Base-by-base conservation (phyloP, 1,284 basidiomycete genomes). In the Fomitopsis schrenkii region DNA sequence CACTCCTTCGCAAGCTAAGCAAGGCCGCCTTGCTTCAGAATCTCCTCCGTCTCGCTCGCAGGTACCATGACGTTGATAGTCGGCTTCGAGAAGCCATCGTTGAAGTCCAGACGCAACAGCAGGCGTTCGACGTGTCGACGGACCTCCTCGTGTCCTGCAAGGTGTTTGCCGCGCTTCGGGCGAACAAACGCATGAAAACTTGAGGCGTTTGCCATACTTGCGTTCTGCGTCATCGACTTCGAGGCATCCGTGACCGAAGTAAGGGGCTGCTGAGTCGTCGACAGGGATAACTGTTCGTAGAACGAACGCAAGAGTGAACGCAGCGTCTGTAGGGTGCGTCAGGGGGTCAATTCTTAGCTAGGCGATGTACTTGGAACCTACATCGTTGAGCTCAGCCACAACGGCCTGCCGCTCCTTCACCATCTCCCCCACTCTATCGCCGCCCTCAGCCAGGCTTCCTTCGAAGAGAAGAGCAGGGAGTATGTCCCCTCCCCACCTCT, bases 401-500 rank as follows among this genome's bases (percentile, higher is more conserved):
- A 86, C 76, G 9, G 72, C 69, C 72, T 83, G 83, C 54, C 93
- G 81, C 67, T 93, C 88, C 64, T 81, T 79, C 0, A 95, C 90
- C 80, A 88, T 79, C 44, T 77, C 77, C 4, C 88, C 91, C 9
- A 93, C 84, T 59, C 80, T 79, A 59, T 83, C 81, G 17, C 77
- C 83, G 15, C 82, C 82, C 4, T 70, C 70, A 5, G 79, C 77
- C 54, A 90, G 71, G 68, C 88, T 91, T 28, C 90, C 91, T 68
- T 94, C 93, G 63, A 87, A 87, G 44, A 95, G 75, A 46, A 95
- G 77, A 0, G 89, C 91, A 10, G 94, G 94, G 1, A 96, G 77
- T 3, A 96, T 85, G 70, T 96, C 93, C 0, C 93, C 94, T n/a
- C 92, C 92, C 94, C 94, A 97, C 54, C 93, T 78, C 74, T 95